Percentiles rank a stretch among this genome's conserved stretches.
These are phyloP conservation scores for Tricholoma sp. DNA, from an alignment of 768 basidiomycete species.

Conservation along the genomic window DNA sequence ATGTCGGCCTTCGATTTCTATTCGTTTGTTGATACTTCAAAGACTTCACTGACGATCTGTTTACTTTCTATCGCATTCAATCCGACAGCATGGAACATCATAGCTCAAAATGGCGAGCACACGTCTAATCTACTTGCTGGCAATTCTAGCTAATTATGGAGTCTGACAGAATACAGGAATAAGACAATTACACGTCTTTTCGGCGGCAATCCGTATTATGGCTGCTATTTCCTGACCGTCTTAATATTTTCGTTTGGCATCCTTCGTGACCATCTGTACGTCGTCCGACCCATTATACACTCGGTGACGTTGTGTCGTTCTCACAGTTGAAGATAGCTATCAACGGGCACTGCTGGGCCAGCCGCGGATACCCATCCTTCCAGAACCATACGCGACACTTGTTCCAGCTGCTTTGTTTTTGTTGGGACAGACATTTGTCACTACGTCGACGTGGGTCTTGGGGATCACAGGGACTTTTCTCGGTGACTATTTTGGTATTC, in stretches of 20 bases:
- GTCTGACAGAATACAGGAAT: slow-evolving; percentile 56
- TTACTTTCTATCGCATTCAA: slow-evolving; percentile 81
- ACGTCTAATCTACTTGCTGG: neutral
- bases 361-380: slow-evolving; percentile 62
- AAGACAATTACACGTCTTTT: slow-evolving; percentile 85
- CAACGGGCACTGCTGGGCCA: slow-evolving; percentile 71
- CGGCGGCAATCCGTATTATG: slow-evolving; percentile 64
- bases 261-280: slow-evolving; percentile 81
- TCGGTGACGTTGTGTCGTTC: neutral
- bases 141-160: neutral
- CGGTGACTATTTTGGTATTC: slow-evolving; percentile 79
- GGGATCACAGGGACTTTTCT: slow-evolving; percentile 94
- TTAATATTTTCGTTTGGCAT: slow-evolving; percentile 85
- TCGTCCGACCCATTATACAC: slow-evolving; percentile 8
- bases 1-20: slow-evolving; percentile 14
- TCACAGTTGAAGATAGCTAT: slow-evolving; percentile 48
- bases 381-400: slow-evolving; percentile 55
- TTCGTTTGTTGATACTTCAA: slow-evolving; percentile 52
- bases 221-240: slow-evolving; percentile 84
- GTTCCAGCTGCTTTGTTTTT: slow-evolving; percentile 59
- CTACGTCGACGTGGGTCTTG: slow-evolving; percentile 84
- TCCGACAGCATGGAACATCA: slow-evolving; percentile 93
- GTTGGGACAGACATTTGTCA: slow-evolving; percentile 78
- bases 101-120: slow-evolving; percentile 81
- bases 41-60: slow-evolving; percentile 61